Evolutionary conservation across 768 basidiomycete species (phyloP), one percentile per base, ranked within the genome.

Genomic region (Sistotremastrum niveocremeum): DNA sequence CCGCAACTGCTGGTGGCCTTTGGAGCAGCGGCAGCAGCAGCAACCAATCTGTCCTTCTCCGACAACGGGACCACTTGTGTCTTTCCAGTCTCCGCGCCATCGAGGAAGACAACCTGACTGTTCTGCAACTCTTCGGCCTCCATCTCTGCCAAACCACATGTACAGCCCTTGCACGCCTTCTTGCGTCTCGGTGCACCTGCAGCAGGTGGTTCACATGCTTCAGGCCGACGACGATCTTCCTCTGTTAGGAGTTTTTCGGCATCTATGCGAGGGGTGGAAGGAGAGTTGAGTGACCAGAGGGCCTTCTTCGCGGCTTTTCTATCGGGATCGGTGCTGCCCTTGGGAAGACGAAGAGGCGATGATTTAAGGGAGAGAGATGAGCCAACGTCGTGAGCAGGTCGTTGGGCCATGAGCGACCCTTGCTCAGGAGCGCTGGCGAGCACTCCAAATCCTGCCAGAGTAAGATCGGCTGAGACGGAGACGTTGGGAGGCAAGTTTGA

Each of bases 1-100:
- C 93, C 94, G 67, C 95, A 98, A 58, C 88, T 90, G 60, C 91
- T 94, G 46, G 91, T 97, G 35, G 86, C 89, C 67, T 88, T 87
- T 8, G 81, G 79, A 9, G 87, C 76, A 20, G 74, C 73, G 56
- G 71, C 75, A 1, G 81, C 84, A 6, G 84, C 84, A 37, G 66
- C 62, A 2, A 76, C 56, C 57, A 86, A 60, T 53, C 76, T 73
- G 60, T 74, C 80, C 63, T 68, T 79, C 68, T 84, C 86, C 37
- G 57, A 60, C 41, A 32, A 31, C 29, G 41, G 33, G 31, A 51
- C 50, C 54, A 74, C 68, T 37, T 64, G 59, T 3, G 82, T 70
- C 49, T 75, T 82, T 2, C 80, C 81, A 47, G 68, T 65, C 52
- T 77, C 71, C 29, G 67, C 64, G 9, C 80, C 81, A 60, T 83